These are phyloP conservation scores for Trichaptum fuscoviolaceum DNA, from an alignment of 768 basidiomycete genomes.

Conservation along the genomic window DNA sequence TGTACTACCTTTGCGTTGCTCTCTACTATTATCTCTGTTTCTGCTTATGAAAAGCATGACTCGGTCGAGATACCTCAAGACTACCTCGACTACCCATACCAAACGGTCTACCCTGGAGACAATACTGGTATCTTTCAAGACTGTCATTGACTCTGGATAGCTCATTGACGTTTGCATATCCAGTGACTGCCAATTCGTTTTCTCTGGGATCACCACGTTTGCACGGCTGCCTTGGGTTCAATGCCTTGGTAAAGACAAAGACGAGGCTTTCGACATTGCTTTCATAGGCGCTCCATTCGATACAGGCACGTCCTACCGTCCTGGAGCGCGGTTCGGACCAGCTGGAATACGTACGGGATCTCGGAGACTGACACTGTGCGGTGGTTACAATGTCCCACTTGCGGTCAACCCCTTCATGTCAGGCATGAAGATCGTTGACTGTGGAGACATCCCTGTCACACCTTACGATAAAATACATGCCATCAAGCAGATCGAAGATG, in stretches of 20 bases:
- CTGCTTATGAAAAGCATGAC: constrained; percentile 30
- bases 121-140: constrained; percentile 43
- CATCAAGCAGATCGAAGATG: constrained; percentile 69
- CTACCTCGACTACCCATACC: constrained; percentile 62
- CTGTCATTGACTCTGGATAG: not conserved
- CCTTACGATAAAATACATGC: constrained; percentile 73
- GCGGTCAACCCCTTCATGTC: constrained; percentile 65
- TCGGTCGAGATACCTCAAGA: constrained; percentile 59
- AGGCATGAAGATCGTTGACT: constrained; percentile 68
- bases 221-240: constrained; percentile 85
- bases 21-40: constrained; percentile 19
- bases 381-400: constrained; percentile 76
- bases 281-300: constrained; percentile 79
- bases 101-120: constrained; percentile 50
- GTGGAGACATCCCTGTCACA: constrained; percentile 73
- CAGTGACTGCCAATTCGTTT: constrained; percentile 76
- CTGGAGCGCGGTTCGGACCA: constrained; percentile 83
- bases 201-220: constrained; percentile 81
- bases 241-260: constrained; percentile 61
- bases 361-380: constrained; percentile 67
- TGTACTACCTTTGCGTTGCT: constrained; percentile 21
- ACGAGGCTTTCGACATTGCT: constrained; percentile 69
- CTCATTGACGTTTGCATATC: constrained; percentile 1
- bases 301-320: constrained; percentile 71
- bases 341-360: constrained; percentile 78